Evolutionary conservation across 345 rosid genomes (phyloP), one percentile per base, ranked within the genome.

Genomic region (Firmiana major): DNA sequence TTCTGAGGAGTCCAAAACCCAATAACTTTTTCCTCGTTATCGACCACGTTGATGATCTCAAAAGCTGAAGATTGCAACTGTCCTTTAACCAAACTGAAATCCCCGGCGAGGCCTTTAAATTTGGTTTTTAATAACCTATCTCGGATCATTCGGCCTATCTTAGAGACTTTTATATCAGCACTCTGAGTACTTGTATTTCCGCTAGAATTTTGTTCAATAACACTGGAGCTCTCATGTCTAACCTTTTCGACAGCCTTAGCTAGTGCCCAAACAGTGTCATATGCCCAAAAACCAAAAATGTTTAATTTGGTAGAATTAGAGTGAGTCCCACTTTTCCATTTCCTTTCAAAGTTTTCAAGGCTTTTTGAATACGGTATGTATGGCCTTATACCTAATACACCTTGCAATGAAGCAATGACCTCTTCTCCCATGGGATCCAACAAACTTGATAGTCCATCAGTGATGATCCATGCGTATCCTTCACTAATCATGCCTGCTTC

Each of bases 1-100:
- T 78, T 77, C 0, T 16, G 57, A 21, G 62, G 43, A 6, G 84
- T 79, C 97, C 90, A 91, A 11, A 45, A 79, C 55, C 88, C 92
- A 11, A 91, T 68, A 3, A 73, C 24, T 69, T 59, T 82, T 42
- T 55, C 71, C 66, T 78, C 65, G 0, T 81, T 77, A 13, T 81
- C 85, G 12, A 73, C 66, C 72, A 89, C 34, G 28, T 88, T 89
- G 16, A 87, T 63, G 51, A 91, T 77, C 67, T 90, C 86, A 69
- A 83, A 88, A 7, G 80, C 64, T 73, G 86, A 75, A 53, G 72
- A 31, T 28, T 76, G 64, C n/a, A 86, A 78, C 65, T 88, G 83
- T 53, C 90, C 81, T 17, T 81, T 24, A 48, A 46, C 65, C 69
- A 91, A 73, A 4, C 4, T 2, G 42, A 74, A 74, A 28, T 74